Conservation (phyloP, 2,329 filamentous ascomycete genomes). For the Coniochaeta hoffmannii region DNA sequence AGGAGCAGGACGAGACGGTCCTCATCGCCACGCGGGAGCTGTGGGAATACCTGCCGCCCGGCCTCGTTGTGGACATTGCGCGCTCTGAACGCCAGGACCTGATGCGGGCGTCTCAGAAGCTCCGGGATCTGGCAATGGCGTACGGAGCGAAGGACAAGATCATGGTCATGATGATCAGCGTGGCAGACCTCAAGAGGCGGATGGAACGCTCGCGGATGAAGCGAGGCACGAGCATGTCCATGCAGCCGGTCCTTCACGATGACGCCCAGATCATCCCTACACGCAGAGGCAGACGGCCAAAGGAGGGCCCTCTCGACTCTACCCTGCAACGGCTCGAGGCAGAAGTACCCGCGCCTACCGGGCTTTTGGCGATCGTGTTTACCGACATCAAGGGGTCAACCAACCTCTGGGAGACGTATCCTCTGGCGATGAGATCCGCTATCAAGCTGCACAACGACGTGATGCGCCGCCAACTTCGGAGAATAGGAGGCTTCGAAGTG, state of each 20-base stretch:
- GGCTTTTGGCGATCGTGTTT: conserved; percentile 89
- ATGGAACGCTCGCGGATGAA: conserved; percentile 64
- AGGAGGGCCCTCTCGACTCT: conserved; percentile 68
- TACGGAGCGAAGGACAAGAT: conserved; percentile 92
- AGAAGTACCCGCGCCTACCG: conserved; percentile 85
- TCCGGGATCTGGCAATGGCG: conserved; percentile 89
- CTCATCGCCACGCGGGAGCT: conserved; percentile 85
- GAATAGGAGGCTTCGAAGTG: conserved; percentile 95
- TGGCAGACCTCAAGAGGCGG: conserved; percentile 81
- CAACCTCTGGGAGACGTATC: conserved; percentile 89
- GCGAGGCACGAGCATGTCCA: conserved; percentile 76
- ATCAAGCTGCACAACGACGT: conserved; percentile 98
- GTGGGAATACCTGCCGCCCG: conserved; percentile 89
- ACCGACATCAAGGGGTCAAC: conserved; percentile 99
- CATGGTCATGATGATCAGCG: conserved; percentile 98
- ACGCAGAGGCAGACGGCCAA: conserved; percentile 58
- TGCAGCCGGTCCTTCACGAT: conserved; percentile 64
- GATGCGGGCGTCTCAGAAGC: conserved; percentile 91
- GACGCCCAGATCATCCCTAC: conserved; percentile 58
- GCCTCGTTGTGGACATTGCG: conserved; percentile 86
- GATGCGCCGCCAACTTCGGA: conserved; percentile 85
- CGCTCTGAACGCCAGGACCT: conserved; percentile 79
- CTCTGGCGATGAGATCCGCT: conserved; percentile 88
- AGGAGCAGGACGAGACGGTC: conserved; percentile 88
- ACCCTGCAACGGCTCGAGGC: conserved; percentile 79